Evolutionary conservation across 2,329 filamentous ascomycete species (phyloP), one percentile per base, ranked within the genome.

Genomic region (Exophiala alcalophila): DNA sequence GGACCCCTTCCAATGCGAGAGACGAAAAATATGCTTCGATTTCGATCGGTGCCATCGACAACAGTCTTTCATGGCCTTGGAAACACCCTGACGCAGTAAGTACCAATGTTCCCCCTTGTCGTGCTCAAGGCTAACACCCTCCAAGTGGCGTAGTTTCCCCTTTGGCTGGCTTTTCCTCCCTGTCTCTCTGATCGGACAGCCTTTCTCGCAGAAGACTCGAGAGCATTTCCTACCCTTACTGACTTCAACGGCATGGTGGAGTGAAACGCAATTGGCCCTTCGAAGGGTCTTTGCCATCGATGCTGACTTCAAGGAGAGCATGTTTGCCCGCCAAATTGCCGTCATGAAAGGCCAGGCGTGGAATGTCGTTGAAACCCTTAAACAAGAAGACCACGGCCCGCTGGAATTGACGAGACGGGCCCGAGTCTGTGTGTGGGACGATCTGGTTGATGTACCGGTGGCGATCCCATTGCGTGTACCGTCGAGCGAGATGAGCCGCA

Each of bases 311-410:
- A 88, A 97, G 63, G 92, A 98, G 68, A 84, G 87, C 66, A 98
- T 98, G 92, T 98, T 95, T 67, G 88, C 88, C n/a, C 82, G 87
- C 54, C 92, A 98, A 61, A 94, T 98, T 49, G 91, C 92, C 1
- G 92, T 98, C 46, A 95, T 98, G 88, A 98, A 98, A 67, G 92
- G 92, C 8, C 92, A 98, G 62, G 92, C 92, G 1, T 98, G 92
- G 89, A 98, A 98, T 61, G 92, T 98, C 0, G 92, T 98, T 4
- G 92, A 98, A 69, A 96, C 92, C 0, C 75, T 98, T 49, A 98
- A 98, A 64, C 86, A 86, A 12, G 74, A 80, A 1, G 92, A 97
- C 59, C 91, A 97, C 60, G 92, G 92, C 0, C 92, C 92, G 0
- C 72, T 98, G 12, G 92, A 97, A 66, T 77, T 98, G 39, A 97